Conservation (phyloP, 306 rosid species). For the Prunus mume region DNA sequence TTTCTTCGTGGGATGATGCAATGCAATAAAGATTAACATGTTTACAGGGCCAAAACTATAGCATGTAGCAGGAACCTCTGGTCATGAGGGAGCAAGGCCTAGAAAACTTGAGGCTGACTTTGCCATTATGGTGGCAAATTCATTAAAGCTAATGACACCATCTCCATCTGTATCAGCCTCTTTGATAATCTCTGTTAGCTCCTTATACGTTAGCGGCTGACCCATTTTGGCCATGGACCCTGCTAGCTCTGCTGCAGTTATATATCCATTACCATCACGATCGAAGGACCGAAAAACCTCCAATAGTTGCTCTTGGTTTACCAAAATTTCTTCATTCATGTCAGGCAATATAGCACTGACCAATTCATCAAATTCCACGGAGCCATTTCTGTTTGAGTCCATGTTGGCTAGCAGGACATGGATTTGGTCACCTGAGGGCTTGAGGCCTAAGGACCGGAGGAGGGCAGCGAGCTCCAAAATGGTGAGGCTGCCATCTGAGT, state of each 20-base stretch:
- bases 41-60: background rate
- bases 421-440: conserved; percentile 68
- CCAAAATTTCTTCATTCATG: conserved; percentile 40
- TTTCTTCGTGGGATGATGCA: background rate
- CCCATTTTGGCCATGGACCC: conserved; percentile 90
- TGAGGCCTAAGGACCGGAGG: conserved; percentile 69
- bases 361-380: conserved; percentile 80
- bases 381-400: conserved; percentile 74
- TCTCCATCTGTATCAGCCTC: conserved; percentile 82
- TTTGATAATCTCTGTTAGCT: conserved; percentile 76
- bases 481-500: conserved; percentile 83
- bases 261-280: conserved; percentile 71
- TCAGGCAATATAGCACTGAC: conserved; percentile 56
- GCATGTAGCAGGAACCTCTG: background rate
- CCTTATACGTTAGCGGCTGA: conserved; percentile 65
- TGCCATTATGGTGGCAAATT: conserved; percentile 69
- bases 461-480: conserved; percentile 79
- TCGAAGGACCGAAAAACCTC: conserved; percentile 71
- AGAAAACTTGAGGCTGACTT: conserved; percentile 61
- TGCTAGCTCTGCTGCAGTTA: conserved; percentile 73
- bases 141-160: conserved; percentile 73
- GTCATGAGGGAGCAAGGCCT: conserved; percentile 39
- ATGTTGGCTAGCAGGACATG: conserved; percentile 49
- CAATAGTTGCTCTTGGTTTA: conserved; percentile 57
- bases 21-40: background rate